These are phyloP conservation scores for Diaporthe nobilis DNA, from an alignment of 2,329 filamentous ascomycete genomes.

Conservation along the genomic window DNA sequence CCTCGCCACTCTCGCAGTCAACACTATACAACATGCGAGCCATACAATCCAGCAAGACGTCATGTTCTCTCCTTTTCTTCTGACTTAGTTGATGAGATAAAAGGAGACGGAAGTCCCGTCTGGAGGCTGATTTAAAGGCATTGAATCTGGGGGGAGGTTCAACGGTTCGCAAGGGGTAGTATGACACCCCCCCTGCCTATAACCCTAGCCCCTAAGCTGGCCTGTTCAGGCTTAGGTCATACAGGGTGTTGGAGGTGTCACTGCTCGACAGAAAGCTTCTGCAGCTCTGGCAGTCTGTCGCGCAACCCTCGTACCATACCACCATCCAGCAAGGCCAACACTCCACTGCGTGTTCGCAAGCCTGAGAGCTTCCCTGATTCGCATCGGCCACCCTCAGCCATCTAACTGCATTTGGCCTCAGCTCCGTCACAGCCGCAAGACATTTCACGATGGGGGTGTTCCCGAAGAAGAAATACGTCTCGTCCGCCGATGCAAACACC, in stretches of 20 bases:
- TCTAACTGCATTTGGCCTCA: not conserved
- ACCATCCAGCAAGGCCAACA: not conserved
- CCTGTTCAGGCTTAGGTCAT: slow-evolving; percentile 20
- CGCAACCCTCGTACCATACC: not conserved
- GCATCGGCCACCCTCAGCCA: not conserved
- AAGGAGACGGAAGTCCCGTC: not conserved
- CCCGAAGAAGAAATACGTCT: slow-evolving; percentile 78
- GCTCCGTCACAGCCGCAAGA: not conserved
- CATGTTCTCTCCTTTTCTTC: not conserved
- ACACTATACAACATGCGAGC: not conserved
- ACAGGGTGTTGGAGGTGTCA: not conserved
- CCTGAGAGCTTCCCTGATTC: not conserved
- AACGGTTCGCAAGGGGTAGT: not conserved
- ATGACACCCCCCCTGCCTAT: slow-evolving; percentile 22
- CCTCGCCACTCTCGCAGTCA: not conserved
- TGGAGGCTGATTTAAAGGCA: slow-evolving; percentile 17
- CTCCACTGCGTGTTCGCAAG: not conserved
- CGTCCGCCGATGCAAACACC: slow-evolving; percentile 74
- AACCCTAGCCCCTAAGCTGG: slow-evolving; percentile 13
- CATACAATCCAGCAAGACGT: not conserved
- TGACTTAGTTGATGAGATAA: not conserved
- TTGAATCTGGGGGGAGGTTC: not conserved
- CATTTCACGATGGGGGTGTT: slow-evolving; percentile 71
- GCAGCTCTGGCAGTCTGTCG: not conserved
- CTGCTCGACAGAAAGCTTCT: not conserved